Percentiles rank a stretch among this genome's conserved stretches.
These are phyloP conservation scores for Cyclaneusma minus DNA, from an alignment of 2,329 filamentous ascomycete genomes.

Conservation along the genomic window DNA sequence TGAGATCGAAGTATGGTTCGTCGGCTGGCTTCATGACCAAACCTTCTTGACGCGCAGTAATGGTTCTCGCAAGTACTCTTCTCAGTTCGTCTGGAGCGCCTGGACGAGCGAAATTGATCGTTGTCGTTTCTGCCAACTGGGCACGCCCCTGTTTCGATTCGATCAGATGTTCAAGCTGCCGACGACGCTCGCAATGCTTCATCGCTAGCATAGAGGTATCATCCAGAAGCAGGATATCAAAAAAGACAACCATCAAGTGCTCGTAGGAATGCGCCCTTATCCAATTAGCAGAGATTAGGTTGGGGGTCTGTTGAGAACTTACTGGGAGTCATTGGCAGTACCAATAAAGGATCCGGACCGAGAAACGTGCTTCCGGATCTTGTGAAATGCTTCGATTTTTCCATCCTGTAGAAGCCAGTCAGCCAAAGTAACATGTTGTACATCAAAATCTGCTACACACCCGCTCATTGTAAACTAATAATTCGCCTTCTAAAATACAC, in stretches of 20 bases:
- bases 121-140: conserved; percentile 48
- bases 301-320: conserved; percentile 14
- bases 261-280: conserved; percentile 31
- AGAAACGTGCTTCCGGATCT: conserved; percentile 65
- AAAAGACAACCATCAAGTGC: conserved; percentile 44
- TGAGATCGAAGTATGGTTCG: conserved; percentile 57
- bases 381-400: conserved; percentile 60
- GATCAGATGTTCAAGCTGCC: conserved; percentile 42
- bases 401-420: conserved; percentile 26
- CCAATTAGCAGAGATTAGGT: conserved; percentile 8
- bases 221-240: conserved; percentile 42
- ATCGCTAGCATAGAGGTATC: conserved; percentile 33
- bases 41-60: conserved; percentile 56
- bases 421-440: not conserved
- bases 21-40: conserved; percentile 64
- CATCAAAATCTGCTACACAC: conserved; percentile 17
- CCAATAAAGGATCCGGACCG: conserved; percentile 58
- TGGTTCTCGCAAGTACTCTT: conserved; percentile 49
- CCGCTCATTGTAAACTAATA: conserved; percentile 61
- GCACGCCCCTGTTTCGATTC: conserved; percentile 41
- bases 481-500: conserved; percentile 73
- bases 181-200: conserved; percentile 24
- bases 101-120: conserved; percentile 46
- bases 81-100: conserved; percentile 39
- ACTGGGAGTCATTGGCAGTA: conserved; percentile 53